These are phyloP conservation scores for Rhizopus delemar DNA, from an alignment of 371 early-diverging fungal genomes.

Conservation along the genomic window DNA sequence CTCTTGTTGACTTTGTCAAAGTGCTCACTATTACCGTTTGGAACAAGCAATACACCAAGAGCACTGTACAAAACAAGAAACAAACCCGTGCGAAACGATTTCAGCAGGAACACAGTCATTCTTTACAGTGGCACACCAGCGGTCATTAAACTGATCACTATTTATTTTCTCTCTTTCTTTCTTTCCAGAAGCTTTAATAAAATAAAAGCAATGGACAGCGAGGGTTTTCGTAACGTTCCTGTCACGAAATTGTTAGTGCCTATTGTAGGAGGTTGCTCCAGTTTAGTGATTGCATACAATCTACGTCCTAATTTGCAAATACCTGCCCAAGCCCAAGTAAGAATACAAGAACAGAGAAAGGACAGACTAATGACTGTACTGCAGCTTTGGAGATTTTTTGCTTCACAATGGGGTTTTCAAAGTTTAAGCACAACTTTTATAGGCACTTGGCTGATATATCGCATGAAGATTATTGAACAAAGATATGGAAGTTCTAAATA, in stretches of 20 bases:
- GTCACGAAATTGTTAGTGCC: slow-evolving; percentile 64
- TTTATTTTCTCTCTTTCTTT: slow-evolving; percentile 5
- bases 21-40: slow-evolving; percentile 74
- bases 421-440: slow-evolving; percentile 61
- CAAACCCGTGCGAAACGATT: slow-evolving; percentile 34
- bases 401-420: slow-evolving; percentile 57
- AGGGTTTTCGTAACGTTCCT: slow-evolving; percentile 65
- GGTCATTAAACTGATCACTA: background rate
- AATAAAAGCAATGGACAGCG: slow-evolving; percentile 18
- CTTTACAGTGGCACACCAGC: background rate
- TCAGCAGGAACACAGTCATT: slow-evolving; percentile 20
- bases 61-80: background rate
- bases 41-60: slow-evolving; percentile 31
- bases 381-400: slow-evolving; percentile 61
- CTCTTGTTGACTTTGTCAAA: slow-evolving; percentile 82
- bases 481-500: slow-evolving; percentile 71
- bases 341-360: background rate
- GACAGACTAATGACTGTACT: slow-evolving; percentile 21
- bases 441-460: slow-evolving; percentile 64
- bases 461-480: slow-evolving; percentile 66
- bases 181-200: background rate
- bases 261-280: slow-evolving; percentile 58
- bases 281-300: slow-evolving; percentile 53
- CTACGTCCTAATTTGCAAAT: slow-evolving; percentile 54
- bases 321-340: slow-evolving; percentile 58